Evolutionary conservation across 202 grass and related monocot genomes (phyloP).

Genomic region (Elaeis oleifera): DNA sequence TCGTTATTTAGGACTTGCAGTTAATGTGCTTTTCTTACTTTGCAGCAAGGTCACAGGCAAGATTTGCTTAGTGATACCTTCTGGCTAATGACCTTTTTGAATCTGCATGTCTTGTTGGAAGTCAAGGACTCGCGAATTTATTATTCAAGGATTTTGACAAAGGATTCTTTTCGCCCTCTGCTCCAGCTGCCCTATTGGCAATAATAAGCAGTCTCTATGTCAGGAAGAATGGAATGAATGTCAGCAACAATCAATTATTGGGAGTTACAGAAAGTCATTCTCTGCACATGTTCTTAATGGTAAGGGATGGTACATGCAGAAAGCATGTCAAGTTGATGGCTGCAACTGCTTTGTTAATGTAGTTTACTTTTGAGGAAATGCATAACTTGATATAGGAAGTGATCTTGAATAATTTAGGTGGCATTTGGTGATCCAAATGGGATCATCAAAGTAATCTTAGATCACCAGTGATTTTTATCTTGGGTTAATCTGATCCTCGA

Average conservation of each 20-base stretch:
- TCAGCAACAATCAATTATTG: slow-evolving; percentile 52
- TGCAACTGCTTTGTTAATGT: slow-evolving; percentile 1
- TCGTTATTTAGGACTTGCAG: slow-evolving; percentile 7
- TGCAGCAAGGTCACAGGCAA: slow-evolving; percentile 87
- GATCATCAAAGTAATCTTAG: no score
- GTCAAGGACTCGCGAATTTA: slow-evolving; percentile 71
- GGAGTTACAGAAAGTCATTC: slow-evolving; percentile 92
- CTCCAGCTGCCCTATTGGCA: slow-evolving; percentile 54
- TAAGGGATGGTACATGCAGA: slow-evolving; percentile 32
- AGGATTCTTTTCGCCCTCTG: slow-evolving; percentile 43
- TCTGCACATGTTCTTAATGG: slow-evolving; percentile 84
- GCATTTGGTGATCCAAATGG: no score
- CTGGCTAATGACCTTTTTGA: slow-evolving; percentile 91
- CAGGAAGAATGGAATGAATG: slow-evolving; percentile 53
- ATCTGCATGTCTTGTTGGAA: slow-evolving; percentile 64
- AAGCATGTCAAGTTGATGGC: neutral
- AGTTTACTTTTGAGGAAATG: neutral
- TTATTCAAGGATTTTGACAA: slow-evolving; percentile 32
- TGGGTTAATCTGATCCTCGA: no score
- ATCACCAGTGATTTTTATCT: no score
- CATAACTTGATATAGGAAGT: no score
- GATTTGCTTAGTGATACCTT: slow-evolving; percentile 75
- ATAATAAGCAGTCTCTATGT: slow-evolving; percentile 51
- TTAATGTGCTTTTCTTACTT: slow-evolving; percentile 25
- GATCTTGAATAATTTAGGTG: no score